Evolutionary conservation across 2,329 filamentous ascomycete species (phyloP).

Genomic region (Rutstroemia sp.): DNA sequence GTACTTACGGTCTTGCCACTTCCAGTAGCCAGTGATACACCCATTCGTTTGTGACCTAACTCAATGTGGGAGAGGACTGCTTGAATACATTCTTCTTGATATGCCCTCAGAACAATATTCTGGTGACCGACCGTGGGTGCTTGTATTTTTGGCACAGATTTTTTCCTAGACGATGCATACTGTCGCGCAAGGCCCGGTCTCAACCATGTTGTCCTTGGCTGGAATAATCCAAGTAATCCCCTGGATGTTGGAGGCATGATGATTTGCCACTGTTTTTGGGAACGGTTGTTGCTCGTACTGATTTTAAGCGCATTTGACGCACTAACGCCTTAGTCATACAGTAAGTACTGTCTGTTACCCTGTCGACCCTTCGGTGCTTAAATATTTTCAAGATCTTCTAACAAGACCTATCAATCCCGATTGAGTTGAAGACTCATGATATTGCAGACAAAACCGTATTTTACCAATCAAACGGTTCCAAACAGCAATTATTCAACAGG

Average conservation of each 20-base stretch:
- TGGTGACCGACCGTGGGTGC: conserved; percentile 8
- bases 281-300: neutral
- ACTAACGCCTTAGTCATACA: neutral
- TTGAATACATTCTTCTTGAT: conserved; percentile 88
- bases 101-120: conserved; percentile 61
- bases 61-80: conserved; percentile 64
- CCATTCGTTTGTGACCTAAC: conserved; percentile 69
- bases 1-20: conserved; percentile 72
- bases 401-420: too few species aligned
- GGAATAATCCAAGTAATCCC: conserved; percentile 12
- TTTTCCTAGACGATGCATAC: conserved; percentile 13
- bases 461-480: too few species aligned
- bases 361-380: too few species aligned
- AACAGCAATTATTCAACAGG: neutral
- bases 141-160: neutral
- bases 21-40: conserved; percentile 80
- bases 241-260: conserved; percentile 28
- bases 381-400: too few species aligned
- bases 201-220: neutral
- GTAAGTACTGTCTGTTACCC: too few species aligned
- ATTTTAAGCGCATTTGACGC: conserved; percentile 3
- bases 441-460: too few species aligned
- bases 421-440: too few species aligned
- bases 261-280: neutral
- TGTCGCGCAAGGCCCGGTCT: neutral